Base-by-base conservation (phyloP, 495 filamentous ascomycete genomes). In the Immersiella caudata region DNA sequence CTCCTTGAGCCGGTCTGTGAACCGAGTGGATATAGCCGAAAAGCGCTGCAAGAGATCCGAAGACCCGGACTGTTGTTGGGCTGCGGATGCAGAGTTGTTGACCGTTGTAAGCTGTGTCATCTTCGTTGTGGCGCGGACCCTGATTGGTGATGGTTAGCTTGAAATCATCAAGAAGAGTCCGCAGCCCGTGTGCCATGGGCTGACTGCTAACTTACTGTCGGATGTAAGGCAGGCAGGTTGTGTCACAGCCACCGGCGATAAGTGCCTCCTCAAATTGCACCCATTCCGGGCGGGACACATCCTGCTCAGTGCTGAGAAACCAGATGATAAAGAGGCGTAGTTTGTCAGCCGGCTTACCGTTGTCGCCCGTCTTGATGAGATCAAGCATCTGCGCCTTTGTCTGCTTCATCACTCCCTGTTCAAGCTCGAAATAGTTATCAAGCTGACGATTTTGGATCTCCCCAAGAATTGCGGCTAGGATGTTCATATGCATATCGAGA, bases 401-500 rank as follows among this genome's bases (percentile, higher is more conserved):
- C 78, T 97, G 93, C 78, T 96, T 97, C 74, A 88, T 91, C 70
- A 98, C 91, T 70, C 89, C 92, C 77, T 99, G 93, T 73, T 99
- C 96, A 25, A 97, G 84, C 78, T 98, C 93, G 80, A 93, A 98
- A 81, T 91, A 99, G 73, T 94, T 94, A 75, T 99, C 95, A 24
- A 99, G 80, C 75, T 98, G 93, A 2, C 96, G 89, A 69, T 94
- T 93, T 22, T 74, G 75, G 11, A 76, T 75, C 27, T 71, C 71
- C 1, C 68, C 65, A 7, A 75, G 52, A 4, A 76, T 75, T 11
- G 73, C 75, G 11, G 75, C 72, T 0, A 77, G 68, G 33, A 77
- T 73, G 75, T 96, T 97, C 96, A 99, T 99, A 78, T 99, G 96
- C 92, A 97, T 98, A 74, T 97, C 94, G 14, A 99, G 85, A 20